phyloP scores from a whole-genome alignment of 2,329 filamentous ascomycete species.

The Alternaria sp. region DNA sequence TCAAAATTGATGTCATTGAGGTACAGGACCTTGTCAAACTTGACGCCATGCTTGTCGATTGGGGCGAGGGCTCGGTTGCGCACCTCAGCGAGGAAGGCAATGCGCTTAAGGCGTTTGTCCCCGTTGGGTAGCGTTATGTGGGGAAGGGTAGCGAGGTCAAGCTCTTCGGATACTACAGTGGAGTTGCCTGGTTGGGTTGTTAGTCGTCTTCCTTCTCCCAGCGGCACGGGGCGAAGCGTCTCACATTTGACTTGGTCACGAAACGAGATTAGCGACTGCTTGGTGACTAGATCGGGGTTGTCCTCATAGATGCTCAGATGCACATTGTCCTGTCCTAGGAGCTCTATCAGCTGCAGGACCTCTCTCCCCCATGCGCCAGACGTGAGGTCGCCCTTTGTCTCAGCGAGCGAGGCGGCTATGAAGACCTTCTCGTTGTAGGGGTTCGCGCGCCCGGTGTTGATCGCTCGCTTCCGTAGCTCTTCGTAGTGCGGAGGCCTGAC shows the following conservation, averaged over 20 bases:
- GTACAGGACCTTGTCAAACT: slow-evolving; percentile 68
- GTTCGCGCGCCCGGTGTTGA: slow-evolving; percentile 58
- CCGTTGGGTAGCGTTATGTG: slow-evolving; percentile 70
- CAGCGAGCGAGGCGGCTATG: slow-evolving; percentile 75
- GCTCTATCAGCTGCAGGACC: slow-evolving; percentile 68
- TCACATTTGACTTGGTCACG: slow-evolving; percentile 59
- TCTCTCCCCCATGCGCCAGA: slow-evolving; percentile 70
- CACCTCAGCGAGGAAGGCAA: slow-evolving; percentile 75
- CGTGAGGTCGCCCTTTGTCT: slow-evolving; percentile 67
- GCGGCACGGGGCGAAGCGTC: slow-evolving; percentile 7
- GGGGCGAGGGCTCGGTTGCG: slow-evolving; percentile 74
- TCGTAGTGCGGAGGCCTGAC: slow-evolving; percentile 62
- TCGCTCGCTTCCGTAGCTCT: slow-evolving; percentile 50
- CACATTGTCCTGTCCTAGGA: slow-evolving; percentile 72
- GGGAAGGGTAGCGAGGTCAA: slow-evolving; percentile 65
- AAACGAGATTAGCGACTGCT: slow-evolving; percentile 63
- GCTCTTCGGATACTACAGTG: slow-evolving; percentile 66
- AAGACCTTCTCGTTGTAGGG: slow-evolving; percentile 71
- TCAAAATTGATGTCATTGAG: slow-evolving; percentile 74
- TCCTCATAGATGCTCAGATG: slow-evolving; percentile 79
- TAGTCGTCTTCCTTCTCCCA: not conserved
- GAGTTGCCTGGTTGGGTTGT: slow-evolving; percentile 50
- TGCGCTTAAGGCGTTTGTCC: slow-evolving; percentile 71
- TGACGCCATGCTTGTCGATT: slow-evolving; percentile 62
- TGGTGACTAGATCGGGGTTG: slow-evolving; percentile 67